phyloP scores from a whole-genome alignment of 2,329 filamentous ascomycete genomes.

The Ampelomyces quisqualis region DNA sequence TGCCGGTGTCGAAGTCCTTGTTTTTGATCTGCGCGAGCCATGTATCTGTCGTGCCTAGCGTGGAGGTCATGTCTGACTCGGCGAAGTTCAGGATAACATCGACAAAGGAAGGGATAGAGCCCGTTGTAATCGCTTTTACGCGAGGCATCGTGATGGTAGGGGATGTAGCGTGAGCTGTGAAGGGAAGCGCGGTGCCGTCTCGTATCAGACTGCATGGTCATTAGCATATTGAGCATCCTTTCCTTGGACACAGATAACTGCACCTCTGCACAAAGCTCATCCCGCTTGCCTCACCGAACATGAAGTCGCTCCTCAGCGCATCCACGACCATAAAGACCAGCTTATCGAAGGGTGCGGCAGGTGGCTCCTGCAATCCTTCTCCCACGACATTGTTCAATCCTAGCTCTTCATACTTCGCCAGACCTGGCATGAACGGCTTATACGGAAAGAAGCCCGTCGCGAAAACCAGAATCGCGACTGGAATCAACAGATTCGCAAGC shows the following conservation, averaged over 20 bases:
- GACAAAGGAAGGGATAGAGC: constrained; percentile 95
- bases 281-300: constrained; percentile 76
- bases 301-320: constrained; percentile 86
- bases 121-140: constrained; percentile 95
- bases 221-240: neutral
- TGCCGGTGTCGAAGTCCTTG: constrained; percentile 42
- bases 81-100: constrained; percentile 96
- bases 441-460: constrained; percentile 95
- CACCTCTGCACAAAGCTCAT: constrained; percentile 89
- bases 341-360: constrained; percentile 76
- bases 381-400: constrained; percentile 47
- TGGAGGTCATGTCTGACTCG: constrained; percentile 88
- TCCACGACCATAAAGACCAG: constrained; percentile 98
- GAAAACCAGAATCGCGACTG: constrained; percentile 68
- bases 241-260: constrained; percentile 11
- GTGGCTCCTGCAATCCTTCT: constrained; percentile 45
- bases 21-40: constrained; percentile 93
- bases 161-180: constrained; percentile 92
- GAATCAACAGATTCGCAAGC: constrained; percentile 74
- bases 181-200: constrained; percentile 80
- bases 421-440: constrained; percentile 85
- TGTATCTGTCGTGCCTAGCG: constrained; percentile 83
- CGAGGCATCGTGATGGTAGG: constrained; percentile 98
- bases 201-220: constrained; percentile 68
- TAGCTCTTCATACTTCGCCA: constrained; percentile 67